Conservation (phyloP, 306 rosid species). For the Quercus variabilis region DNA sequence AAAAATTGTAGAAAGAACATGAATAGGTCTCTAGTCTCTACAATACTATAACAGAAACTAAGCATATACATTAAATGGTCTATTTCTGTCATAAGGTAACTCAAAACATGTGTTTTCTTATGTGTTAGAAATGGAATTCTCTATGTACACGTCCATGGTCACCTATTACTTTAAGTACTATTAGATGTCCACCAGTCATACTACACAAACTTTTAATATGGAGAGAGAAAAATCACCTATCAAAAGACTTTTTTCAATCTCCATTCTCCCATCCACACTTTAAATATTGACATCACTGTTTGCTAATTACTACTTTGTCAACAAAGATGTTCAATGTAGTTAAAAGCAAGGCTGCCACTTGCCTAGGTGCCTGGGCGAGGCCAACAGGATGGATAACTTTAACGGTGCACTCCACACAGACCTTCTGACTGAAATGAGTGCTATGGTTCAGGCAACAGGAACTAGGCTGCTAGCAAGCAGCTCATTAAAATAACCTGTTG, state of each 20-base stretch:
- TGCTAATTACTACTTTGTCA: neutral
- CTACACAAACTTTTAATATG: no score
- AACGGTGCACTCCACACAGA: neutral
- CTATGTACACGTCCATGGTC: neutral
- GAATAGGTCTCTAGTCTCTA: neutral
- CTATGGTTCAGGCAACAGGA: neutral
- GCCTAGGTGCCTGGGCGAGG: neutral
- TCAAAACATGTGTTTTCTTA: neutral
- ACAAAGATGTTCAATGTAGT: neutral
- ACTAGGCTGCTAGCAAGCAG: neutral
- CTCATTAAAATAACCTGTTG: neutral
- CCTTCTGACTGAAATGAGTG: neutral
- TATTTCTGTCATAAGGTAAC: neutral
- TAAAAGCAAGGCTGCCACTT: neutral
- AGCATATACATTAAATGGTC: neutral
- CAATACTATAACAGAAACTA: neutral
- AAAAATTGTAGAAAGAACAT: conserved; percentile 3
- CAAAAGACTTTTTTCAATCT: no score
- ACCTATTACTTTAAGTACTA: neutral
- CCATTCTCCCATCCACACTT: neutral
- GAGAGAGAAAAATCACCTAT: no score
- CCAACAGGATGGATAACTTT: neutral
- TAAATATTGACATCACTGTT: neutral
- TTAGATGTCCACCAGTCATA: neutral
- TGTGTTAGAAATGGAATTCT: conserved; percentile 2